Base-by-base conservation (phyloP, 192 early-diverging fungal species). In the Backusella circina region DNA sequence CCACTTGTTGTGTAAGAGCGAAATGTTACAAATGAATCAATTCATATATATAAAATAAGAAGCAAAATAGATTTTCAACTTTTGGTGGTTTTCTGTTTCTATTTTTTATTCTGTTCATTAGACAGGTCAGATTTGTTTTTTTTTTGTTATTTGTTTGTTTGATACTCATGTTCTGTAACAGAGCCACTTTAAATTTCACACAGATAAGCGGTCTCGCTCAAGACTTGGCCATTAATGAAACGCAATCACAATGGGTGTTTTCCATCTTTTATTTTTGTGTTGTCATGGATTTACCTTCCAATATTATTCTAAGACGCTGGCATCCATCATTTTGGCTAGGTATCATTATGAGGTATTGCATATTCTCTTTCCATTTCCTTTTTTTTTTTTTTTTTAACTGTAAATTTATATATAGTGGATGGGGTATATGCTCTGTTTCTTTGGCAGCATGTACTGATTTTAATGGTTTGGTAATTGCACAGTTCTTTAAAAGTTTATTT, bases 281-380 rank as follows among this genome's bases (percentile, higher is more conserved):
- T 16, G 39, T 77, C 28, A 90, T 85, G 70, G 90, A 92, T 75
- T 77, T 92, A 15, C 91, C 91, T 13, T 88, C 87, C 28, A 93
- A 91, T 80, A 83, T 91, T 28, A 35, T 88, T 28, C 77, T 91
- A 23, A 91, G 87, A 67, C 76, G 69, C 31, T 74, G 65, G 73
- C 6, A 28, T 23, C 16, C 73, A 1, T 66, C 73, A 1, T 44
- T 38, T 50, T 74, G 73, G 73, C 28, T 67, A 38, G 73, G 51
- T 9, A 74, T 74, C 23, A 28, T 66, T 38, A 74, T 57, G 54
- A 30, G 37, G 64, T 67, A 66, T 15, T 31, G 9, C 13, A 41
- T 13, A 38, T 50, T n/a, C 5, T 26, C 13, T n/a, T 70, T 7
- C 26, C 23, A 57, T 36, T 30, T 66, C 38, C 0, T 32, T 32